Percentiles rank a stretch among this genome's conserved stretches.
Conservation (phyloP, 306 rosid species). For the Luffa aegyptiaca region DNA sequence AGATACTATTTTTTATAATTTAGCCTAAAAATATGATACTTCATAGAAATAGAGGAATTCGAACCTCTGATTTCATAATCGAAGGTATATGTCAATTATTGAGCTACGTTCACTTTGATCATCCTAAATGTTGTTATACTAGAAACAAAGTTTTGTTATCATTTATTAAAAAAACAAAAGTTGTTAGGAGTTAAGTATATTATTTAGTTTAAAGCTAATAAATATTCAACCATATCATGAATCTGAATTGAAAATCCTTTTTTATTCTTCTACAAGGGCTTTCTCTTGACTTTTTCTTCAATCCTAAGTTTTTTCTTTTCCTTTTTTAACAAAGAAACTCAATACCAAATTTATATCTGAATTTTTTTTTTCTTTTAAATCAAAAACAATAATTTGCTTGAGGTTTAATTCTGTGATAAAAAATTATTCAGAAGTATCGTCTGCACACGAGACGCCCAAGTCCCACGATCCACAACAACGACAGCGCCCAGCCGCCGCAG, state of each 20-base stretch:
- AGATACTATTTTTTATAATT: too few relatives aligned
- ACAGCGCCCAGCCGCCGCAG: slow-evolving; percentile 41
- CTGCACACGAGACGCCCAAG: slow-evolving; percentile 75
- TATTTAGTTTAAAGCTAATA: not conserved
- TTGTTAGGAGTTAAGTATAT: not conserved
- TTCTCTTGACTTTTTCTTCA: not conserved
- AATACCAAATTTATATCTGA: not conserved
- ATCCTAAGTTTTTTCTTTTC: not conserved
- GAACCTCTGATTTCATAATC: too few relatives aligned
- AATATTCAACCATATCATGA: not conserved
- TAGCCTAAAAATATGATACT: too few relatives aligned
- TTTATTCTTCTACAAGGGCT: not conserved
- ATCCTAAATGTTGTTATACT: too few relatives aligned
- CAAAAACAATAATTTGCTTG: not conserved
- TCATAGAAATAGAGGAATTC: too few relatives aligned
- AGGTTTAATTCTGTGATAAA: not conserved
- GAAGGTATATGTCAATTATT: too few relatives aligned
- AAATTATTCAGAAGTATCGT: slow-evolving; percentile 58
- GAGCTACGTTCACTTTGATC: too few relatives aligned
- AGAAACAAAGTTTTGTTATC: not conserved
- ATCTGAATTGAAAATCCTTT: not conserved
- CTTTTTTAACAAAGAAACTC: not conserved
- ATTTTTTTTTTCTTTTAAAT: not conserved
- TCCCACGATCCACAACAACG: slow-evolving; percentile 33
- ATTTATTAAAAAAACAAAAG: not conserved